phyloP scores from a whole-genome alignment of 176 grass and related monocot genomes.

The Secale cereale region DNA sequence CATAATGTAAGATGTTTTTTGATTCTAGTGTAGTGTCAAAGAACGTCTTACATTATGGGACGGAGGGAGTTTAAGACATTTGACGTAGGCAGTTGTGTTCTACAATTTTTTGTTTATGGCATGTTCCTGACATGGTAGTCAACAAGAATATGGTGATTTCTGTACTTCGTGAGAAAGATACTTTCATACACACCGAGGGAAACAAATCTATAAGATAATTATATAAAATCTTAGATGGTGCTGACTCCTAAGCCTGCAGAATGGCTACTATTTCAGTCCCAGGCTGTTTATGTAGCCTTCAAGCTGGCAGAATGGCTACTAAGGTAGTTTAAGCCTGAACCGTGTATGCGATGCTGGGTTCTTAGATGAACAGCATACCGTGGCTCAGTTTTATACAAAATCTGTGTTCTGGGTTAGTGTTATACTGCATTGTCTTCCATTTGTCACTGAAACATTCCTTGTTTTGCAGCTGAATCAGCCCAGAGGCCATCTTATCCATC shows the following conservation, averaged over 20 bases:
- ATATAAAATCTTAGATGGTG: not conserved
- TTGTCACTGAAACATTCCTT: not conserved
- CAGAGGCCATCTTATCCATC: constrained; percentile 69
- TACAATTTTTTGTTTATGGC: not conserved
- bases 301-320: not conserved
- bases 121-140: not conserved
- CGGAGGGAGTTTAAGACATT: not conserved
- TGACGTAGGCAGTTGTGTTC: not conserved
- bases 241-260: not conserved
- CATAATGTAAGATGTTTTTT: no score
- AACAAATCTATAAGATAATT: not conserved
- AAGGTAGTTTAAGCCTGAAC: not conserved
- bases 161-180: not conserved
- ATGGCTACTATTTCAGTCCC: not conserved
- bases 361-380: not conserved
- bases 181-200: not conserved
- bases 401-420: not conserved
- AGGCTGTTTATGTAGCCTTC: not conserved
- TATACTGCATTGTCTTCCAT: not conserved
- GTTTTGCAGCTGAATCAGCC: constrained; percentile 35
- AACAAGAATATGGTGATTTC: not conserved
- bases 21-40: no score
- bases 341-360: not conserved
- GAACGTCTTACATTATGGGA: no score
- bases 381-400: not conserved